A percentile compares a stretch with the other conserved stretches of the same genome.
These are phyloP conservation scores for Quercus ilex DNA, from an alignment of 306 rosid species.

Conservation along the genomic window DNA sequence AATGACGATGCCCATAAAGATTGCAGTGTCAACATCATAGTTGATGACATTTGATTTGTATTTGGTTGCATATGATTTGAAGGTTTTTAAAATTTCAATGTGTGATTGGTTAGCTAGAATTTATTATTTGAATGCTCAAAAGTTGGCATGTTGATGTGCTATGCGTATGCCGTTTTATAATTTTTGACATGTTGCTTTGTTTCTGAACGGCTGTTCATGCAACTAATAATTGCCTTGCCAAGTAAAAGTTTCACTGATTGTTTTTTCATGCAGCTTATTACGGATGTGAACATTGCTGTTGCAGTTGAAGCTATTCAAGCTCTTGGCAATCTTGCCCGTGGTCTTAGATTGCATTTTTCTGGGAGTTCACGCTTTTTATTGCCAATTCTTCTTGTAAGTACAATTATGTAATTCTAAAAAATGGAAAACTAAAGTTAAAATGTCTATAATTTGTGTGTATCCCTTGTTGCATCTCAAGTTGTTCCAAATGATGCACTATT, in stretches of 20 bases:
- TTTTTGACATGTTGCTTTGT: not conserved
- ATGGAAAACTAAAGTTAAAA: not conserved
- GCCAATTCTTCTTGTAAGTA: conserved; percentile 93
- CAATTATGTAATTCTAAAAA: not conserved
- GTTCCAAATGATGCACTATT: not conserved
- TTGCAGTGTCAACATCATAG: too few species aligned
- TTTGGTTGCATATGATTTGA: too few species aligned
- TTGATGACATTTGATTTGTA: too few species aligned
- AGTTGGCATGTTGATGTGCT: not conserved
- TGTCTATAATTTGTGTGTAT: not conserved
- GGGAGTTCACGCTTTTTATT: conserved; percentile 91
- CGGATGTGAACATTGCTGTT: conserved; percentile 99
- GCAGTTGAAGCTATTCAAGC: conserved; percentile 99
- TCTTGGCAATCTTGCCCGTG: conserved; percentile 91
- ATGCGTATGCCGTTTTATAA: not conserved
- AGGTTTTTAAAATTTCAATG: too few species aligned
- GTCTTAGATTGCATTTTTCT: conserved; percentile 86
- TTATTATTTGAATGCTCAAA: not conserved
- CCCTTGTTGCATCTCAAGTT: not conserved
- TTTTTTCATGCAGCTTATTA: conserved; percentile 71
- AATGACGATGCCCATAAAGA: too few species aligned
- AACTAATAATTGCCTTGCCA: not conserved
- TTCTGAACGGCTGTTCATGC: not conserved
- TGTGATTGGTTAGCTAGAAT: too few species aligned
- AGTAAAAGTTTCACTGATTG: conserved; percentile 4